Evolutionary conservation across 192 early-diverging fungal species (phyloP).

Genomic region (Linnemannia zychae): DNA sequence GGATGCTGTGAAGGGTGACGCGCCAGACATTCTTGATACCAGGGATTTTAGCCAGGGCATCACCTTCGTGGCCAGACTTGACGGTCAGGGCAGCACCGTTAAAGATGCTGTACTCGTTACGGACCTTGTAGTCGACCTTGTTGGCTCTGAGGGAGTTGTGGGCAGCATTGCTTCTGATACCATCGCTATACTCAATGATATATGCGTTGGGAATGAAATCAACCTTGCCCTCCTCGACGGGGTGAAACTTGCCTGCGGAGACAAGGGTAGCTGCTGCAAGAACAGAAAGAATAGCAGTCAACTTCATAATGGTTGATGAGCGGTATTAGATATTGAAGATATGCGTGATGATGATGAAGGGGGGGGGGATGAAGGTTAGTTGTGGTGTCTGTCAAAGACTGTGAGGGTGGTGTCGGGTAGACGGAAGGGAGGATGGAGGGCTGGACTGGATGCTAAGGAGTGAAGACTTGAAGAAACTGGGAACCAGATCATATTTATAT

Average conservation of each 20-base stretch:
- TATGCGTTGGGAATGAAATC: slow-evolving; percentile 13
- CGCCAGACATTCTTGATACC: slow-evolving; percentile 32
- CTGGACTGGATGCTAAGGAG: slow-evolving; percentile 4
- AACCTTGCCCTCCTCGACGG: background rate
- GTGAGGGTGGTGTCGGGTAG: slow-evolving; percentile 16
- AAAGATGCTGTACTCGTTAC: slow-evolving; percentile 19
- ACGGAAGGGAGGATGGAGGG: slow-evolving; percentile 22
- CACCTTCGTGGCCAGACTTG: slow-evolving; percentile 17
- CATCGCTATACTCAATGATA: slow-evolving; percentile 20
- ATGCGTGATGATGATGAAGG: background rate
- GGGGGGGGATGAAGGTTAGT: background rate
- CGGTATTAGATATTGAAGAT: slow-evolving; percentile 8
- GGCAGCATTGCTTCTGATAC: background rate
- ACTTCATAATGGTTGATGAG: slow-evolving; percentile 19
- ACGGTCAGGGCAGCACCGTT: slow-evolving; percentile 17
- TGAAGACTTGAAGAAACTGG: slow-evolving; percentile 10
- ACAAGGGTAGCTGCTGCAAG: slow-evolving; percentile 14
- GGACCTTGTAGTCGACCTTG: slow-evolving; percentile 29
- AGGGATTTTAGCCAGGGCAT: slow-evolving; percentile 15
- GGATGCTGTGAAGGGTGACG: slow-evolving; percentile 1
- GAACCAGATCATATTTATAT: slow-evolving; percentile 16
- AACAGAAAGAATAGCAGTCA: slow-evolving; percentile 7
- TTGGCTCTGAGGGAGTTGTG: slow-evolving; percentile 8
- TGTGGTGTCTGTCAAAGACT: background rate
- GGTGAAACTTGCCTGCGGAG: slow-evolving; percentile 27